Conservation (phyloP, 1,139 yeast species). For the Wickerhamomyces sp. region DNA sequence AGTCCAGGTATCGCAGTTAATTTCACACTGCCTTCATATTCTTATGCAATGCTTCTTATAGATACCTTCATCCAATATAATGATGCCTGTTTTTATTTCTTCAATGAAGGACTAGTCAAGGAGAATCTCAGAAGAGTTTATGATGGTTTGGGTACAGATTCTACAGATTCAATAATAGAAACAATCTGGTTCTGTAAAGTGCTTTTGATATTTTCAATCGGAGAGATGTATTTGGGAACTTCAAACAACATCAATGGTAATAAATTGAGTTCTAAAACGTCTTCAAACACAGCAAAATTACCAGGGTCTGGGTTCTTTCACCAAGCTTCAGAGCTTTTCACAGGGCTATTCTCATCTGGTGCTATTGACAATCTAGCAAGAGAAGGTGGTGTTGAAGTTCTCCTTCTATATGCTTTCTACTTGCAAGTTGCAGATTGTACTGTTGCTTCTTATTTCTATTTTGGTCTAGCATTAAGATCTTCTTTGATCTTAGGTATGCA, state of each 20-base stretch:
- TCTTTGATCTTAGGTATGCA: constrained; percentile 78
- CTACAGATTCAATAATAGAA: constrained; percentile 56
- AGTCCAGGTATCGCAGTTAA: constrained; percentile 65
- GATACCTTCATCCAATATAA: constrained; percentile 76
- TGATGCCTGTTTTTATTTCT: constrained; percentile 83
- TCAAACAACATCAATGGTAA: constrained; percentile 46
- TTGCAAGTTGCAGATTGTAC: constrained; percentile 85
- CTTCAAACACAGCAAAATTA: constrained; percentile 32
- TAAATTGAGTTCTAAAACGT: constrained; percentile 15
- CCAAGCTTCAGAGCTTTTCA: constrained; percentile 70
- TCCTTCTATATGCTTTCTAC: constrained; percentile 73
- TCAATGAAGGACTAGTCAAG: constrained; percentile 75
- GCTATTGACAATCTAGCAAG: constrained; percentile 71
- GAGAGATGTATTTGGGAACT: constrained; percentile 81
- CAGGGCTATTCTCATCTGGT: constrained; percentile 75
- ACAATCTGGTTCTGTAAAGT: constrained; percentile 82
- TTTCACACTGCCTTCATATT: constrained; percentile 69
- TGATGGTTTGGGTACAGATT: constrained; percentile 30
- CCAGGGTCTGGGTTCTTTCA: constrained; percentile 78
- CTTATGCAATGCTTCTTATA: constrained; percentile 69
- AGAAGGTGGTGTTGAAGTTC: constrained; percentile 80
- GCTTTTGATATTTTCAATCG: constrained; percentile 70
- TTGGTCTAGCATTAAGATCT: constrained; percentile 74
- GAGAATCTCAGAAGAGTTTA: constrained; percentile 59
- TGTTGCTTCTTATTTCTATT: constrained; percentile 74